Conservation (phyloP, 495 filamentous ascomycete species). For the Thermochaetoides thermophila region DNA sequence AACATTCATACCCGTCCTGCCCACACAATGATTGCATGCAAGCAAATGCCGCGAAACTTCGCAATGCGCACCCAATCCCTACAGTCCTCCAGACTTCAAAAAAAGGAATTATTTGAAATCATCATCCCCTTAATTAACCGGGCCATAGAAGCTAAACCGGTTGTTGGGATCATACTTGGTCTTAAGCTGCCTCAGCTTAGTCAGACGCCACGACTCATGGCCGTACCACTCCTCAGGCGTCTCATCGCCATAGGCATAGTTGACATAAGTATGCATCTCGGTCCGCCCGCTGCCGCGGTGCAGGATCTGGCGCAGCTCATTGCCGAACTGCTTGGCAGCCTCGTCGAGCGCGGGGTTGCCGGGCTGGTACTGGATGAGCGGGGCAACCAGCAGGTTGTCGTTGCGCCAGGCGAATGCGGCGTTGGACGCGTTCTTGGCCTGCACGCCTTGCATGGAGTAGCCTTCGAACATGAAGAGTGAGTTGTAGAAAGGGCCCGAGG, state of each 20-base stretch:
- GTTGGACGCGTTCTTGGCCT: constrained; percentile 16
- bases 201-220: constrained; percentile 32
- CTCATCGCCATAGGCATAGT: constrained; percentile 46
- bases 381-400: constrained; percentile 30
- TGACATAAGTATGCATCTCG: constrained; percentile 38
- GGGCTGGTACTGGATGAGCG: constrained; percentile 25
- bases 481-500: constrained; percentile 12
- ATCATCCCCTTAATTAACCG: constrained; percentile 27
- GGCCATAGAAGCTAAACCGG: constrained; percentile 39
- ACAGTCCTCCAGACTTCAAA: no score
- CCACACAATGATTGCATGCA: no score
- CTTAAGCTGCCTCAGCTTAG: constrained; percentile 32
- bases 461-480: constrained; percentile 43
- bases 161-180: constrained; percentile 38
- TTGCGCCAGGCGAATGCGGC: constrained; percentile 32
- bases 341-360: constrained; percentile 19
- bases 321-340: constrained; percentile 22
- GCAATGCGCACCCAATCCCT: no score
- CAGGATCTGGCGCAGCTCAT: constrained; percentile 28
- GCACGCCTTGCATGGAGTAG: constrained; percentile 34
- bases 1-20: no score
- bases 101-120: no score
- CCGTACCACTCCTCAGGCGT: constrained; percentile 32
- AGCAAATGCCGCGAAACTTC: no score
- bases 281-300: constrained; percentile 20